Percentiles rank a stretch among this genome's conserved stretches.
These are phyloP conservation scores for Clarkia xantiana DNA, from an alignment of 345 rosid genomes.

Conservation along the genomic window DNA sequence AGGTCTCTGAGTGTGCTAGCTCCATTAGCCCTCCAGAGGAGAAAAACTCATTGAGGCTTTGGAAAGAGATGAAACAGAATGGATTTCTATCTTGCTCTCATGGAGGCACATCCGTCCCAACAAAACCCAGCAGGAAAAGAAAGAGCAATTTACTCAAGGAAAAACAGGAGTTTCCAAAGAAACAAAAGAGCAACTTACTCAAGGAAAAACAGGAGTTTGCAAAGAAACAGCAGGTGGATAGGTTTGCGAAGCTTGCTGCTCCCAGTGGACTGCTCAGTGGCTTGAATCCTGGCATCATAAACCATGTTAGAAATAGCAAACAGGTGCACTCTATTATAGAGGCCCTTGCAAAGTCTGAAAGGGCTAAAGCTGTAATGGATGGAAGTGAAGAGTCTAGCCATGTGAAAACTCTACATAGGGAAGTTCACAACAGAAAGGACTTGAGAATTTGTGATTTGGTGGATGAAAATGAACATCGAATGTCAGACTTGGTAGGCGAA, in stretches of 20 bases:
- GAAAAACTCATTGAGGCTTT: slow-evolving; percentile 50
- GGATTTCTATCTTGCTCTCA: slow-evolving; percentile 68
- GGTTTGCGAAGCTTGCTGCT: slow-evolving; percentile 68
- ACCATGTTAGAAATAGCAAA: slow-evolving; percentile 70
- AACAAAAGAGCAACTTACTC: slow-evolving; percentile 21
- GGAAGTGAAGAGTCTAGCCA: slow-evolving; percentile 17
- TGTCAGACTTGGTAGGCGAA: slow-evolving; percentile 21
- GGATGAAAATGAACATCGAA: slow-evolving; percentile 17
- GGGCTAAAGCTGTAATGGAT: slow-evolving; percentile 13
- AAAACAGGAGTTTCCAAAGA: slow-evolving; percentile 36
- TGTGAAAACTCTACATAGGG: slow-evolving; percentile 21
- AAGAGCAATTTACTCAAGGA: slow-evolving; percentile 33
- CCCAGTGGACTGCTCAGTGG: slow-evolving; percentile 86
- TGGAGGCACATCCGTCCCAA: slow-evolving; percentile 52
- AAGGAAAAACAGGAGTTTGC: slow-evolving; percentile 63
- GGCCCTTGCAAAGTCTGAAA: slow-evolving; percentile 56
- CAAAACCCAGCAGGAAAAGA: slow-evolving; percentile 53
- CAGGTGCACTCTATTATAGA: slow-evolving; percentile 90
- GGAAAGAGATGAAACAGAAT: slow-evolving; percentile 85
- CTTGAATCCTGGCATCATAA: slow-evolving; percentile 85
- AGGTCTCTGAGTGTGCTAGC: slow-evolving; percentile 68
- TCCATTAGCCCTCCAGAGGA: slow-evolving; percentile 29
- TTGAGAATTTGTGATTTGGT: slow-evolving; percentile 15
- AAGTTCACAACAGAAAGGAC: slow-evolving; percentile 11
- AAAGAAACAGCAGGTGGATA: slow-evolving; percentile 62